Evolutionary conservation across 306 rosid species (phyloP), one percentile per base, ranked within the genome.

Genomic region (Inga oerstediana): DNA sequence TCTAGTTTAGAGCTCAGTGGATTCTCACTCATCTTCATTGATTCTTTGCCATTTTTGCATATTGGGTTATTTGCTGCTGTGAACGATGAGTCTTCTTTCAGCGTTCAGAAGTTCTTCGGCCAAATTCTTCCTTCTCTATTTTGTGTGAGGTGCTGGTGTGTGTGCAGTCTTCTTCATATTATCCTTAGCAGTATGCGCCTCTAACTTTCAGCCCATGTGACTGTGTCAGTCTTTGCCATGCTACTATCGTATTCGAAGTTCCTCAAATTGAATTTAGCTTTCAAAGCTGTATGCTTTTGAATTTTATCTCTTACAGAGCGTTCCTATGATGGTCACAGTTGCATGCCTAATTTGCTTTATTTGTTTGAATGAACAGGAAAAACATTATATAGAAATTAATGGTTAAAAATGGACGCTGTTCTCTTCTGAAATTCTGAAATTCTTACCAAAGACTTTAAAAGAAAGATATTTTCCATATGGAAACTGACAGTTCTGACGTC

Each of bases 391-490:
- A 58, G 83, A 46, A 62, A 74, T 75, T 75, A 75, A 70, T 72
- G 72, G 3, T 2, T 67, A 43, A 75, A 59, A 69, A 79, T 74
- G 80, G 74, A 66, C 62, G 79, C 77, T 87, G 56, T 82, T 84
- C 45, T 88, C 79, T 76, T 82, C 88, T 90, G 82, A 88, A 41
- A 61, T 76, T 82, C 88, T 90, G 82, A 88, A 41, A 54, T 79
- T 71, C 34, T 65, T 54, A 52, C 78, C 45, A 59, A 69, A 84
- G 77, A 86, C 83, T 13, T 24, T 67, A 37, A 61, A 79, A 54
- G 79, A 82, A 48, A 76, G 84, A 78, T 74, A 78, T 85, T 74
- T 83, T 86, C 81, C 45, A 51, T 73, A 96, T 96, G 99, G 95
- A 89, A 87, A 27, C 86, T 49, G 84, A 85, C 27, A 90, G 85